Conservation (phyloP, 2,329 filamentous ascomycete species). For the Cyphellophora attinorum region DNA sequence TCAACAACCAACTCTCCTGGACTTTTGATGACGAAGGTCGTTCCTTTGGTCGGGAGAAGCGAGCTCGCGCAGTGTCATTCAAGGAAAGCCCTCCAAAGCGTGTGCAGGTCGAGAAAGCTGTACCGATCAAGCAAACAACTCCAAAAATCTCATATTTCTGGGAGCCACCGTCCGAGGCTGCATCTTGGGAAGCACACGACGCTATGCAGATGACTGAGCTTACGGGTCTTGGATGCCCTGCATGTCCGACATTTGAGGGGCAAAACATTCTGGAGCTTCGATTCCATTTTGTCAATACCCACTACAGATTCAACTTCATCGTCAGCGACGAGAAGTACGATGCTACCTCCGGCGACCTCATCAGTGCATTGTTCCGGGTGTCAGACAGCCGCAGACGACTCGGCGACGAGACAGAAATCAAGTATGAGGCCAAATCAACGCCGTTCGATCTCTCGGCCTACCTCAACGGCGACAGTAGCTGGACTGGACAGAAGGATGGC, state of each 20-base stretch:
- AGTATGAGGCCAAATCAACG: slow-evolving; percentile 11
- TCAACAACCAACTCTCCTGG: slow-evolving; percentile 1
- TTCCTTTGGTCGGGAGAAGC: slow-evolving; percentile 2
- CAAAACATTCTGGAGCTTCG: slow-evolving; percentile 10
- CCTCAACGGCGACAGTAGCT: slow-evolving; percentile 11
- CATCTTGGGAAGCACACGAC: background rate
- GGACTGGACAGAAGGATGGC: slow-evolving; percentile 5
- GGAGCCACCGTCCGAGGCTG: background rate
- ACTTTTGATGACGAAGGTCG: slow-evolving; percentile 2
- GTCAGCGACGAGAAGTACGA: background rate
- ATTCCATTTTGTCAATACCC: slow-evolving; percentile 15
- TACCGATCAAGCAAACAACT: background rate
- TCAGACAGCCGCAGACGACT: background rate
- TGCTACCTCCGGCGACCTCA: background rate
- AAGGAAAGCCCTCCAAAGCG: background rate
- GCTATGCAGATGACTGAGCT: slow-evolving; percentile 4
- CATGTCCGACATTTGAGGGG: slow-evolving; percentile 9
- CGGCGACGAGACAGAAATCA: slow-evolving; percentile 4
- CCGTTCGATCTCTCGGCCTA: slow-evolving; percentile 16
- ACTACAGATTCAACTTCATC: slow-evolving; percentile 14
- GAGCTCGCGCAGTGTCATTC: background rate
- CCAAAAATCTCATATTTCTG: background rate
- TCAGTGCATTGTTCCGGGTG: background rate
- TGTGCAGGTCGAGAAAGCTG: background rate
- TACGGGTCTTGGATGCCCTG: slow-evolving; percentile 14